Evolutionary conservation across 768 basidiomycete species (phyloP), one percentile per base, ranked within the genome.

Genomic region (Phaffia australis): DNA sequence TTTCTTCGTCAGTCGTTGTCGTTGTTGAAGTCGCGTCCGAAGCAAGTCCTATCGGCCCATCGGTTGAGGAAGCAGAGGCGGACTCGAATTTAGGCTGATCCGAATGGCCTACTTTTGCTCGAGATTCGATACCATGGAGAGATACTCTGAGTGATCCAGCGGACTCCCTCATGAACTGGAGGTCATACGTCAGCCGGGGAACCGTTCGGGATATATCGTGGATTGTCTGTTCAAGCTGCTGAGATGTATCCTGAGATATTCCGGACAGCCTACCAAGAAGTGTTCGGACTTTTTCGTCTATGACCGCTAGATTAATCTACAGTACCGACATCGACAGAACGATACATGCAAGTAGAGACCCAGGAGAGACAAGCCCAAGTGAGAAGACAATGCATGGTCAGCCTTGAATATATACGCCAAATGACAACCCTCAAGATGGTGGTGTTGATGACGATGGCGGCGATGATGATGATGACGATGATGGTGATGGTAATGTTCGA

Each of bases 101-200:
- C 35, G 35, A 11, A 11, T 42, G 35, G 11, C 6, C 35, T 42
- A 11, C 4, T 5, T 42, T 42, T 5, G 35, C 35, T 42, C 35
- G 35, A 21, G 27, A 50, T 64, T 86, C 82, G 21, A 91, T 84
- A 42, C 80, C 80, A 32, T 81, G 78, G 25, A 99, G 79, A 11
- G 83, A 78, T 32, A 78, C 79, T 68, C 88, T 87, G 27, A 98
- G 81, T 2, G 87, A 82, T 21, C 87, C 77, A 0, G 93, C 92
- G 42, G 86, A 85, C 72, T 98, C 94, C 52, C 89, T 86, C 85
- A 97, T 93, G 79, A 95, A 95, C 74, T 98, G 93, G 47, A 99
- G 81, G 77, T 98, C 95, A 75, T 95, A 98, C 1, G 88, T 85
- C 56, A 99, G 81, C 49, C 95, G 83, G 16, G 95, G 90, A 25